phyloP scores from a whole-genome alignment of 495 filamentous ascomycete genomes.

The Podospora anserina region DNA sequence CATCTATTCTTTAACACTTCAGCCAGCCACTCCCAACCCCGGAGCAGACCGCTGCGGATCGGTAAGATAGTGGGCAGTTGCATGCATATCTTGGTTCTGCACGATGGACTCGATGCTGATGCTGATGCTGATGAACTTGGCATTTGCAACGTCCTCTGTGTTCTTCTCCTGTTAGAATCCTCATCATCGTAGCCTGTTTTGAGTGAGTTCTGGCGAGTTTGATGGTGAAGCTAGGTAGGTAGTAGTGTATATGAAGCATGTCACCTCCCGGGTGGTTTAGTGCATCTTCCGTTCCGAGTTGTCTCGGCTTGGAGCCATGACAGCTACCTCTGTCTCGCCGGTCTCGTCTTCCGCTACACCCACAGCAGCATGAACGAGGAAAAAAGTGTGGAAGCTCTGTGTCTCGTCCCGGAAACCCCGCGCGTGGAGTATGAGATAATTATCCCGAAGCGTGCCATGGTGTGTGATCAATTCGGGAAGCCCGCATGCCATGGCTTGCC shows the following conservation, averaged over 20 bases:
- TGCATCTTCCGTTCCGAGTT: neutral
- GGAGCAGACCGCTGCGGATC: neutral
- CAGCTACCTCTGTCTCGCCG: neutral
- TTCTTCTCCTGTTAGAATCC: neutral
- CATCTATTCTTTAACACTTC: neutral
- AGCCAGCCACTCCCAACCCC: neutral
- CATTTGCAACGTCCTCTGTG: neutral
- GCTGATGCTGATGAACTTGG: neutral
- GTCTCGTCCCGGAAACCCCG: neutral
- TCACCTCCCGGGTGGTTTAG: neutral
- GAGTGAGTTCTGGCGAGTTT: neutral
- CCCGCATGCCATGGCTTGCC: neutral
- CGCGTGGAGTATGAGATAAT: neutral
- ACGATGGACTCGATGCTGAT: neutral
- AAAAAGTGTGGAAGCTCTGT: neutral
- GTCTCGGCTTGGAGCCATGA: neutral
- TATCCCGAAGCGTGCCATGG: neutral
- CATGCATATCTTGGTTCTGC: neutral
- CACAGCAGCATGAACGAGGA: neutral
- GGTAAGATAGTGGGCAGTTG: neutral
- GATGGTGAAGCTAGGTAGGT: no score
- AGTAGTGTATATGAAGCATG: neutral
- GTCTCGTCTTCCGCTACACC: neutral
- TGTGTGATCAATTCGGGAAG: neutral
- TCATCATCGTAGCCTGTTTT: neutral